These are phyloP conservation scores for Mytilinidion resinicola DNA, from an alignment of 495 filamentous ascomycete genomes.

Conservation along the genomic window DNA sequence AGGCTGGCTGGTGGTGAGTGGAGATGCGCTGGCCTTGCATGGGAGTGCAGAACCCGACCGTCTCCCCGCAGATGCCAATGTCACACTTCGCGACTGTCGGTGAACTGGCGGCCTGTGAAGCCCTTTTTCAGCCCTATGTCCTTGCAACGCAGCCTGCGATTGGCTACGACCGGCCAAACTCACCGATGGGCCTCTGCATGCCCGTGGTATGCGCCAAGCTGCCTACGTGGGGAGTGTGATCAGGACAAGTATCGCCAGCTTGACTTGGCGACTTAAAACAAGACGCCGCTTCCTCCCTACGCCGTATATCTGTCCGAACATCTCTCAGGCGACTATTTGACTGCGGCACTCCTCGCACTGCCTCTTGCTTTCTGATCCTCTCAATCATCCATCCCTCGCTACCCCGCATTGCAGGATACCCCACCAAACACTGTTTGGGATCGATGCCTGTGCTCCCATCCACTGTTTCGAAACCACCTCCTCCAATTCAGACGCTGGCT, in stretches of 20 bases:
- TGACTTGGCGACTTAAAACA: not conserved
- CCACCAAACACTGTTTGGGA: not conserved
- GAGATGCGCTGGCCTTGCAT: no score
- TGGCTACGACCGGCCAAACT: not conserved
- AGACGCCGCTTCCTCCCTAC: conserved; percentile 1
- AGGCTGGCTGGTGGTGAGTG: no score
- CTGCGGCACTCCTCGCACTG: not conserved
- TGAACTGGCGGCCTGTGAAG: not conserved
- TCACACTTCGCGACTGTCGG: not conserved
- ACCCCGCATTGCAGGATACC: not conserved
- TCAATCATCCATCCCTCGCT: not conserved
- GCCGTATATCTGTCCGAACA: conserved; percentile 23
- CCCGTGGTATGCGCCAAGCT: not conserved
- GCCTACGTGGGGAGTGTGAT: not conserved
- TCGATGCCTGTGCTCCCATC: conserved; percentile 9
- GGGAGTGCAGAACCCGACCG: no score
- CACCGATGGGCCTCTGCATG: not conserved
- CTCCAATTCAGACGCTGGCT: conserved; percentile 18
- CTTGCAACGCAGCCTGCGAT: not conserved
- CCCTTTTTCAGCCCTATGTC: not conserved
- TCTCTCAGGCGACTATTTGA: conserved; percentile 13
- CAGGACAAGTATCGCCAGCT: not conserved
- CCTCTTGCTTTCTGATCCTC: conserved; percentile 3
- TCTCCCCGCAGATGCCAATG: not conserved
- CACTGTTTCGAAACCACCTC: conserved; percentile 18